Evolutionary conservation across 179 eudicot genomes (phyloP), one percentile per base, ranked within the genome.

Genomic region (Sideroxylon spinosum): DNA sequence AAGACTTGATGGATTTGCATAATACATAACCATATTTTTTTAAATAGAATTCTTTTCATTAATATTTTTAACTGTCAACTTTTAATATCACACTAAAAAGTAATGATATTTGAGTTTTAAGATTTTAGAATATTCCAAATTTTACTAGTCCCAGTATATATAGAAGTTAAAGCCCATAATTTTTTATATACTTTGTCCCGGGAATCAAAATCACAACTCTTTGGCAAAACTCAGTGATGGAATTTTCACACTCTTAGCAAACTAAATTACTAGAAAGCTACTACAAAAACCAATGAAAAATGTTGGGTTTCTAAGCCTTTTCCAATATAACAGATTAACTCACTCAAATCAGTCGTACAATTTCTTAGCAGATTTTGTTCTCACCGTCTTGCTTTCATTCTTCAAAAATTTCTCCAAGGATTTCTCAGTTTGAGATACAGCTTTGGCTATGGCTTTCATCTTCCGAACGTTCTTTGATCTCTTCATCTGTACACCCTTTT

Each of bases 401-500:
- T 93, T 95, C 66, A 74, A 71, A 28, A 82, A 79, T 69, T 83
- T 91, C 77, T 86, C 92, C 22, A 78, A 84, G 4, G 68, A 22
- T 79, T 86, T 89, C 82, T 95, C 97, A 49, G 55, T 85, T 82
- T 80, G 81, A 65, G 97, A 86, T 74, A 93, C 84, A 32, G 98
- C 98, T 88, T 89, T 95, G 37, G 92, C 97, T 57, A 88, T 81
- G n/a, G 95, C 98, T 81, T 95, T 95, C 88, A 53, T 87, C 91
- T 87, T 93, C 49, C 98, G 84, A 70, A 86, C 89, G 78, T 90
- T 93, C 91, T 90, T 87, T 9, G 95, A 76, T 88, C 97, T 87
- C 89, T 95, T 95, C 98, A 95, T 95, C 75, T 93, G 98, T 48
- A 89, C 88, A 37, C 95, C 97, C 82, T 70, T 88, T 78, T 86